A percentile compares a stretch with the other conserved stretches of the same genome.
phyloP scores from a whole-genome alignment of 805 yeast genomes.

The Diddensiella caesifluorescens region DNA sequence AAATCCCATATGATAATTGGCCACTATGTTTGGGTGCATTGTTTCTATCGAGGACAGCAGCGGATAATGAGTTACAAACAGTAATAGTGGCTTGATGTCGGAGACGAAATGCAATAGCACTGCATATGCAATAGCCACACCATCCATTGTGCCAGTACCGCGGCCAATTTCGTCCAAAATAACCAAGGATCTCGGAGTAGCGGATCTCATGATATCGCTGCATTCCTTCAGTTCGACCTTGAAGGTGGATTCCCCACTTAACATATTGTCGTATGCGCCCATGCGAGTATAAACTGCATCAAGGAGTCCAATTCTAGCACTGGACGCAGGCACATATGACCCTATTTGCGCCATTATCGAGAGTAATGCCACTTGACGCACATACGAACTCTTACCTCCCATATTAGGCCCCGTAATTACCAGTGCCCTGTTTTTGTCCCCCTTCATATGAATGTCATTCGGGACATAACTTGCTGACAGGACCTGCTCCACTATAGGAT shows the following conservation, averaged over 20 bases:
- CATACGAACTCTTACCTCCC: conserved; percentile 83
- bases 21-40: conserved; percentile 37
- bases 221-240: conserved; percentile 72
- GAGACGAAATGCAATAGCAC: conserved; percentile 54
- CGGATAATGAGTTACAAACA: conserved; percentile 85
- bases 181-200: conserved; percentile 53
- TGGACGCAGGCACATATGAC: conserved; percentile 62
- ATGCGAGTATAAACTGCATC: conserved; percentile 46
- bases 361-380: conserved; percentile 64
- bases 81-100: conserved; percentile 46
- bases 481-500: conserved; percentile 59
- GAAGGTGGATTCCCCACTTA: conserved; percentile 76
- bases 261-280: conserved; percentile 65
- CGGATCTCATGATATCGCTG: conserved; percentile 45
- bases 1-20: conserved; percentile 70
- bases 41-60: conserved; percentile 49
- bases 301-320: conserved; percentile 59
- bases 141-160: conserved; percentile 72
- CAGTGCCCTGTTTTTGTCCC: conserved; percentile 45
- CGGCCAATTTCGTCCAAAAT: conserved; percentile 73
- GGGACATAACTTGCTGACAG: conserved; percentile 49
- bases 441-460: conserved; percentile 52
- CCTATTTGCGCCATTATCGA: conserved; percentile 76
- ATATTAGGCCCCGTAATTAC: conserved; percentile 82
- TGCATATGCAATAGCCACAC: conserved; percentile 74